Base-by-base conservation (phyloP, 495 filamentous ascomycete genomes). In the Daldinia decipiens region DNA sequence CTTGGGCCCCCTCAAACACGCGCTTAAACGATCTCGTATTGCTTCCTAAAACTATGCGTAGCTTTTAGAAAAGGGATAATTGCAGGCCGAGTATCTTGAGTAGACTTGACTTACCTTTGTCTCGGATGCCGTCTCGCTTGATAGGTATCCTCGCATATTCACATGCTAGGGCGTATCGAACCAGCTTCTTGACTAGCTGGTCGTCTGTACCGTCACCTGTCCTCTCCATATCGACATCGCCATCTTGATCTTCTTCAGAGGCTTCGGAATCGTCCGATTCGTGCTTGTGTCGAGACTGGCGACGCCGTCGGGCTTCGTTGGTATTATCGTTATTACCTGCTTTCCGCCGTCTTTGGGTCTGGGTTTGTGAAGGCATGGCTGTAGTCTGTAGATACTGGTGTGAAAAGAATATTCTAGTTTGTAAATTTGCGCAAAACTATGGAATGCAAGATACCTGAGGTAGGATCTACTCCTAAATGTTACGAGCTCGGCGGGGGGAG, bases 101-200 rank as follows among this genome's bases (percentile, higher is more conserved):
- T 13, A 21, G 12, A 26, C 21, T 38, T 15, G 59, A 68, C 27
- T 56, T 38, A 88, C 88, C 87, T 88, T 90, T 97, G 40, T 90
- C 85, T 71, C 82, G 86, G 63, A 99, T 94, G 59, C 93, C 95
- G 5, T 87, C 83, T 69, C 95, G 81, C 13, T 88, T 87, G 34
- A 99, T 92, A 0, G 90, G 88, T 50, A 86, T 83, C 15, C 95
- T 87, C n/a, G 92, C 85, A 78, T 92, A 96, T 77, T 98, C 95
- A 81, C 92, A 93, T 3, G 94, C 88, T 5, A 98, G 78, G 2
- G 93, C 95, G 47, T 97, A 87, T n/a, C 95, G 89, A 19, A 98
- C 90, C 52, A 99, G 81, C 70, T 94, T 97, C 80, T 97, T 98
- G 32, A 93, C 88, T 72, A 95, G 82, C 66, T 91, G 88, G 56